Evolutionary conservation across 371 early-diverging fungal genomes (phyloP).

Genomic region (Zychaea mexicana): DNA sequence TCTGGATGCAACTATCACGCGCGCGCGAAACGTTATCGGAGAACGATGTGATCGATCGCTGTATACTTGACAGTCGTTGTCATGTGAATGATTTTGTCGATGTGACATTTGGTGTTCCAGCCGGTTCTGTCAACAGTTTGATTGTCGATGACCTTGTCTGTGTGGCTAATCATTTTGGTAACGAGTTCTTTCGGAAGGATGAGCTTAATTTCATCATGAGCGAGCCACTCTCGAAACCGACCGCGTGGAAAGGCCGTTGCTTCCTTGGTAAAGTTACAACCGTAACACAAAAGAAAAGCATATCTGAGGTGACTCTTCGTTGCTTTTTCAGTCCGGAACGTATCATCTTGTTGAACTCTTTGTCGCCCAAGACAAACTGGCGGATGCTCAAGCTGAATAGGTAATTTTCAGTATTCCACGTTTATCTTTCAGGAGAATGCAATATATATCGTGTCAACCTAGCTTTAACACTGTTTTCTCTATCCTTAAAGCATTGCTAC

Average conservation of each 20-base stretch:
- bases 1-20: conserved; percentile 81
- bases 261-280: conserved; percentile 67
- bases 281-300: conserved; percentile 42
- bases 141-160: conserved; percentile 52
- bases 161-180: conserved; percentile 49
- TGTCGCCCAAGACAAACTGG: conserved; percentile 48
- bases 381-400: conserved; percentile 32
- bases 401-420: conserved; percentile 12
- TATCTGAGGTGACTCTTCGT: conserved; percentile 49
- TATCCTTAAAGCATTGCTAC: conserved; percentile 66
- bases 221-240: not conserved
- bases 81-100: conserved; percentile 81
- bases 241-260: conserved; percentile 31
- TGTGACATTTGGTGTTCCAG: conserved; percentile 51
- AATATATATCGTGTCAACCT: too few relatives aligned
- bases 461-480: not conserved
- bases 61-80: conserved; percentile 54
- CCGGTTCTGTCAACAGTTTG: conserved; percentile 31
- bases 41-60: conserved; percentile 44
- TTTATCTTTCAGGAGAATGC: not conserved
- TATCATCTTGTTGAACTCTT: conserved; percentile 42
- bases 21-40: conserved; percentile 68
- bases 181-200: conserved; percentile 33
- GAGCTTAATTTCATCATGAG: not conserved
- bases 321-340: conserved; percentile 49